phyloP scores from a whole-genome alignment of 2,329 filamentous ascomycete genomes.

The Hypoxylon sp. region DNA sequence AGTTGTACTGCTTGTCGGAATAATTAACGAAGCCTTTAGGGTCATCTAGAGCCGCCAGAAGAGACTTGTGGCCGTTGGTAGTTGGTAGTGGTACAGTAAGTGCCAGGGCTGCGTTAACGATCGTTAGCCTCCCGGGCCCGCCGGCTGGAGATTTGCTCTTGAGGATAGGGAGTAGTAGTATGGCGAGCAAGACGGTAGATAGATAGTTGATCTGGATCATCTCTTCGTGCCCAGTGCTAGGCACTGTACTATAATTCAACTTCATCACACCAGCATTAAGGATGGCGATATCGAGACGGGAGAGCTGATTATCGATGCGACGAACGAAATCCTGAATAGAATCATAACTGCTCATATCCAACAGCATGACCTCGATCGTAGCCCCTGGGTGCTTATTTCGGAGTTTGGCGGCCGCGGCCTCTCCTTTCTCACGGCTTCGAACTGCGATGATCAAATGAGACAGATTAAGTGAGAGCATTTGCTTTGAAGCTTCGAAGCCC shows the following conservation, averaged over 20 bases:
- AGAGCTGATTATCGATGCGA: constrained; percentile 44
- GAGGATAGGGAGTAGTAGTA: constrained; percentile 31
- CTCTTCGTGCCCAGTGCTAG: constrained; percentile 29
- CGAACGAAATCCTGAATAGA: constrained; percentile 61
- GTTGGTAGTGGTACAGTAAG: constrained; percentile 45
- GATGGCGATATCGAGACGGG: constrained; percentile 31
- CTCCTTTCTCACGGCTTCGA: constrained; percentile 60
- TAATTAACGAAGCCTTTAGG: constrained; percentile 46
- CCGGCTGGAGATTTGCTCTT: constrained; percentile 25
- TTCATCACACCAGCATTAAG: constrained; percentile 32
- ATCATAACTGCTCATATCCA: constrained; percentile 65
- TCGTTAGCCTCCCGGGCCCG: constrained; percentile 40
- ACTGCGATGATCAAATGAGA: constrained; percentile 64
- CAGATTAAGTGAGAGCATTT: constrained; percentile 59
- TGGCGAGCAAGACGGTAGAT: constrained; percentile 28
- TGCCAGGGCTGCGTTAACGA: constrained; percentile 46
- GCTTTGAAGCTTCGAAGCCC: constrained; percentile 61
- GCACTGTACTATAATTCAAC: not conserved
- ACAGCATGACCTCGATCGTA: constrained; percentile 63
- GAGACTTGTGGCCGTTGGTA: constrained; percentile 33
- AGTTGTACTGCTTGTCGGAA: constrained; percentile 46
- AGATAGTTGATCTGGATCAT: constrained; percentile 32
- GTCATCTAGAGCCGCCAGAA: constrained; percentile 33
- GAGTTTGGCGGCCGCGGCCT: constrained; percentile 58
- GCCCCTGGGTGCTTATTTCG: constrained; percentile 52